Evolutionary conservation across 768 basidiomycete species (phyloP).

Genomic region (Hortiboletus campestris): DNA sequence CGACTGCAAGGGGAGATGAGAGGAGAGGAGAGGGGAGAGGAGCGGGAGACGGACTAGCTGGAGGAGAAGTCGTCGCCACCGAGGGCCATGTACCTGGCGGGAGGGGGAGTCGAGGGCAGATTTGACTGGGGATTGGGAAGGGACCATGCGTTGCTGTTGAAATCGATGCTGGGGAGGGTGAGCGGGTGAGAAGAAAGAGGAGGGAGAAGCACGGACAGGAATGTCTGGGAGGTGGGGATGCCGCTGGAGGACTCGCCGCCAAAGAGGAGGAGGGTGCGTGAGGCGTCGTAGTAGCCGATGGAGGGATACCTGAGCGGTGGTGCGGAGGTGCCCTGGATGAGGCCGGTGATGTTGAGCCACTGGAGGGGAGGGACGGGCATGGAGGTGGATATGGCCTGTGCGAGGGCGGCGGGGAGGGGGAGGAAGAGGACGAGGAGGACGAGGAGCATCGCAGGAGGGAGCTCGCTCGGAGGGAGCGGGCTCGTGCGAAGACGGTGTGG

Average conservation of each 20-base stretch:
- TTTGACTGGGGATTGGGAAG: slow-evolving; percentile 49
- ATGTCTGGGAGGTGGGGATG: slow-evolving; percentile 61
- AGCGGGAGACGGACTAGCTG: slow-evolving; percentile 62
- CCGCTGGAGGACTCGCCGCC: slow-evolving; percentile 72
- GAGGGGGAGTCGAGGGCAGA: slow-evolving; percentile 47
- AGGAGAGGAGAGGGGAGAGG: background rate
- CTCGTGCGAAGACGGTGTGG: slow-evolving; percentile 16
- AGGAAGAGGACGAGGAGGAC: slow-evolving; percentile 10
- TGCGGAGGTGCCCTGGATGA: slow-evolving; percentile 51
- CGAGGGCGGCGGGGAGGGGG: slow-evolving; percentile 20
- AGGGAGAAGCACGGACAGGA: slow-evolving; percentile 47
- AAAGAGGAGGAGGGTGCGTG: slow-evolving; percentile 65
- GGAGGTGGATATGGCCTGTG: slow-evolving; percentile 51
- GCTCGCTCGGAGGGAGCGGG: slow-evolving; percentile 29
- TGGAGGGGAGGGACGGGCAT: slow-evolving; percentile 43
- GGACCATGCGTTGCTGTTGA: slow-evolving; percentile 61
- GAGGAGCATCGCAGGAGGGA: background rate
- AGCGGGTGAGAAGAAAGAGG: background rate
- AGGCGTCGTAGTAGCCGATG: slow-evolving; percentile 52
- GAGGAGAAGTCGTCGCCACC: slow-evolving; percentile 72
- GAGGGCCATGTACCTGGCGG: slow-evolving; percentile 63
- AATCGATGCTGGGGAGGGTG: slow-evolving; percentile 49
- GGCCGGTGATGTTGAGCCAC: slow-evolving; percentile 68
- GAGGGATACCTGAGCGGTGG: slow-evolving; percentile 70
- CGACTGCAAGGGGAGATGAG: slow-evolving; percentile 48